These are phyloP conservation scores for Psidium guajava DNA, from an alignment of 345 rosid genomes.

Conservation along the genomic window DNA sequence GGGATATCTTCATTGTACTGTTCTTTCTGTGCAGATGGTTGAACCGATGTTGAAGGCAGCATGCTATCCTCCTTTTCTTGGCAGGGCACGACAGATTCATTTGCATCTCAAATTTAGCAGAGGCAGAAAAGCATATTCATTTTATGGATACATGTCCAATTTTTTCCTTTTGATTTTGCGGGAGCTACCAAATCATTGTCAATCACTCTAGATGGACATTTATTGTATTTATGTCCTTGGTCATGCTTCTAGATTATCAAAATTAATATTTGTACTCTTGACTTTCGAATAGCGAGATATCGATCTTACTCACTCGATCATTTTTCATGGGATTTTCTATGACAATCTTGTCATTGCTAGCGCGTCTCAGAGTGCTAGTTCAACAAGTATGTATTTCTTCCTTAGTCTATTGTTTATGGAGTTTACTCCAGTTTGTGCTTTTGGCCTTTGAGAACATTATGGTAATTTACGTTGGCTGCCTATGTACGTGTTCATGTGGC, in stretches of 20 bases:
- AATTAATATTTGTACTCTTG: not conserved
- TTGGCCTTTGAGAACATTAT: not conserved
- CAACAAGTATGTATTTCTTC: conserved; percentile 63
- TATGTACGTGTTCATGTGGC: not conserved
- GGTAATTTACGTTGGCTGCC: not conserved
- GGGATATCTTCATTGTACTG: not conserved
- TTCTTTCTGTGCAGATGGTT: conserved; percentile 53
- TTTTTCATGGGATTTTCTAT: conserved; percentile 74
- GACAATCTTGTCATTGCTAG: conserved; percentile 66
- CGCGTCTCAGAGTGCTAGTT: conserved; percentile 73
- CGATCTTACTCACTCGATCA: conserved; percentile 67
- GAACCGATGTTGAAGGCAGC: conserved; percentile 93
- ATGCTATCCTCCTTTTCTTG: conserved; percentile 37
- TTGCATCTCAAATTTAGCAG: not conserved
- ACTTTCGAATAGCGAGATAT: conserved; percentile 46
- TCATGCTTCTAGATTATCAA: not conserved
- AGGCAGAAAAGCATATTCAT: not conserved
- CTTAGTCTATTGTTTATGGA: not conserved
- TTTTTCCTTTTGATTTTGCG: not conserved
- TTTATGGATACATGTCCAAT: not conserved
- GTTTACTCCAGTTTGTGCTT: not conserved
- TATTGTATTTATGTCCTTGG: not conserved
- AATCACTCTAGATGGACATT: not conserved
- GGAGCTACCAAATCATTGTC: not conserved
- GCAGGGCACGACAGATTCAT: not conserved